Percentiles rank a stretch among this genome's conserved stretches.
Conservation (phyloP, 805 yeast species). For the Yarrowia keelungensis region DNA sequence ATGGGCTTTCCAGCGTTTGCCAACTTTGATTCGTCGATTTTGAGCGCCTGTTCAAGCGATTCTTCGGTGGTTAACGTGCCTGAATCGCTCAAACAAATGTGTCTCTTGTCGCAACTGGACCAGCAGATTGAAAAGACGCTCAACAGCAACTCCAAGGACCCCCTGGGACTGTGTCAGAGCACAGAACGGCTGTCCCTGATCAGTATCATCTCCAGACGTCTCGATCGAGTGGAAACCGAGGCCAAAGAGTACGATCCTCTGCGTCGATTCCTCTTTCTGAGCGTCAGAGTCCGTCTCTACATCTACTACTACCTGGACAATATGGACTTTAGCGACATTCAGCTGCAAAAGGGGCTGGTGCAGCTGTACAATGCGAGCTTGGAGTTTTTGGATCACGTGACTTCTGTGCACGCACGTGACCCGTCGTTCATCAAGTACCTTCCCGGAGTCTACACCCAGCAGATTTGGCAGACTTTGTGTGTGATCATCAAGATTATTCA, state of each 20-base stretch:
- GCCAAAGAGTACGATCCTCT: constrained; percentile 64
- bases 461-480: constrained; percentile 92
- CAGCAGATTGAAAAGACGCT: constrained; percentile 82
- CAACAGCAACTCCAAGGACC: constrained; percentile 71
- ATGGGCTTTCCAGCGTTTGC: constrained; percentile 96
- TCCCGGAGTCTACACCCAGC: constrained; percentile 77
- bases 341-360: constrained; percentile 74
- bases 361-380: constrained; percentile 82
- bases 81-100: constrained; percentile 70
- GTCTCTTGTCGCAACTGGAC: constrained; percentile 83
- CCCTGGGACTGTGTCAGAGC: constrained; percentile 67
- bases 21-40: constrained; percentile 75
- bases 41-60: constrained; percentile 60
- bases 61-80: constrained; percentile 58
- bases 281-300: constrained; percentile 80
- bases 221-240: constrained; percentile 63
- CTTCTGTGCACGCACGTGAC: constrained; percentile 52
- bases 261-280: constrained; percentile 69
- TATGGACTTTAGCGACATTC: constrained; percentile 55
- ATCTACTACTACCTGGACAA: constrained; percentile 82
- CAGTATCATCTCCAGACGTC: constrained; percentile 70
- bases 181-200: constrained; percentile 78
- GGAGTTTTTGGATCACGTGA: constrained; percentile 71
- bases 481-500: constrained; percentile 80
- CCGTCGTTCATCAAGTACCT: constrained; percentile 69